Percentiles rank a stretch among this genome's conserved stretches.
Evolutionary conservation across 805 yeast species (phyloP).

Genomic region (Lachancea kluyveri): DNA sequence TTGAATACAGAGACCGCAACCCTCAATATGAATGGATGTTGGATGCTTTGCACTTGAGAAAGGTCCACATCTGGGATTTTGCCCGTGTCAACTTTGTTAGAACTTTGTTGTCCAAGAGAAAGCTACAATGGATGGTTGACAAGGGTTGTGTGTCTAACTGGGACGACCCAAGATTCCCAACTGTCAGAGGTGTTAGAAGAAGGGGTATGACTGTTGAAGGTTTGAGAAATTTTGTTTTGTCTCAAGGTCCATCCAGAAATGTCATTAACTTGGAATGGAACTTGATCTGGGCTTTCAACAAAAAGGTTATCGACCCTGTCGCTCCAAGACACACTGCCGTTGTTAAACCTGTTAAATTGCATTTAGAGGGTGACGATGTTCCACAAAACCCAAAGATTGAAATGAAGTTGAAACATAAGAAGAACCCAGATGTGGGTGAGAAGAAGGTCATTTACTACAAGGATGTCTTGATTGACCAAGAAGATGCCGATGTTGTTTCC

Average conservation of each 20-base stretch:
- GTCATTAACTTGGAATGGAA: constrained; percentile 97
- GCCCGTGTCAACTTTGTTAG: constrained; percentile 95
- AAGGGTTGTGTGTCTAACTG: constrained; percentile 80
- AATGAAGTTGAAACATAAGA: constrained; percentile 88
- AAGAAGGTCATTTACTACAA: constrained; percentile 68
- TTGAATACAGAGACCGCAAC: constrained; percentile 97
- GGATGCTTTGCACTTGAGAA: constrained; percentile 71
- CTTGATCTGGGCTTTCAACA: constrained; percentile 95
- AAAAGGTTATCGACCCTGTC: constrained; percentile 93
- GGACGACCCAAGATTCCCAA: constrained; percentile 99
- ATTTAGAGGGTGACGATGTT: constrained; percentile 50
- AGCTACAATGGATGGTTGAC: constrained; percentile 98
- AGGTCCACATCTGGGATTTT: constrained; percentile 96
- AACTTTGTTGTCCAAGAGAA: constrained; percentile 93
- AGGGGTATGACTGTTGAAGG: constrained; percentile 99
- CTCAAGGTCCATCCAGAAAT: constrained; percentile 98
- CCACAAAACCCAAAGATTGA: constrained; percentile 60
- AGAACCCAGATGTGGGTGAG: constrained; percentile 83
- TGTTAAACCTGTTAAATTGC: constrained; percentile 64
- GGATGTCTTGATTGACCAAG: constrained; percentile 74
- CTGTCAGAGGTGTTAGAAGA: constrained; percentile 98
- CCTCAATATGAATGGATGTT: constrained; percentile 98
- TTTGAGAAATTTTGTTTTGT: constrained; percentile 81
- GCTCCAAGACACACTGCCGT: constrained; percentile 95
- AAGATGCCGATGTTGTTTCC: constrained; percentile 66